phyloP scores from a whole-genome alignment of 192 early-diverging fungal species.

The Umbelopsis ramanniana region DNA sequence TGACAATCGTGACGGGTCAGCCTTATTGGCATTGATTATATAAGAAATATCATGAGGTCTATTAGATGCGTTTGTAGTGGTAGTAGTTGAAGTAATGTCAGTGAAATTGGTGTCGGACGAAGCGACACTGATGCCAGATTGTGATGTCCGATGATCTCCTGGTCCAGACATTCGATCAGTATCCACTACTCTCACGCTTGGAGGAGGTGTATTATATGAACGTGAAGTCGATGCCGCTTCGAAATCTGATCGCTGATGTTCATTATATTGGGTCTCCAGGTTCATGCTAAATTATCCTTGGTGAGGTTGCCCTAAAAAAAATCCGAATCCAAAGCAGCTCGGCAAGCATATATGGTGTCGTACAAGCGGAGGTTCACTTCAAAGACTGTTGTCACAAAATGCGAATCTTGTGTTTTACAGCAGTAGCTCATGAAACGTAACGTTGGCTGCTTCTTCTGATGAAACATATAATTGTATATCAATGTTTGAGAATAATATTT shows the following conservation, averaged over 20 bases:
- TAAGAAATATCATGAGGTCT: not conserved
- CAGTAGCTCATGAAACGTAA: too few species aligned
- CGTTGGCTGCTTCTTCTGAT: too few species aligned
- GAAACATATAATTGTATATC: too few species aligned
- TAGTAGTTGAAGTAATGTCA: conserved; percentile 3
- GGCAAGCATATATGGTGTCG: not conserved
- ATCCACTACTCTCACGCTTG: not conserved
- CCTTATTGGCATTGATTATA: not conserved
- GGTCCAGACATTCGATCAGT: not conserved
- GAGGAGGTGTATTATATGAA: not conserved
- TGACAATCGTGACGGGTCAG: conserved; percentile 10
- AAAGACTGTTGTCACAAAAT: not conserved
- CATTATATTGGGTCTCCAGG: not conserved
- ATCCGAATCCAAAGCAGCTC: not conserved
- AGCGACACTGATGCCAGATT: conserved; percentile 4
- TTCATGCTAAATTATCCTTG: conserved; percentile 5
- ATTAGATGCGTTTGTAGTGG: conserved; percentile 3
- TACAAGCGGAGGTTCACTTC: not conserved
- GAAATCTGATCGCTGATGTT: not conserved
- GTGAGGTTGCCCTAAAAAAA: not conserved
- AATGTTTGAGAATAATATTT: too few species aligned
- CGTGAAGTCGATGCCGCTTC: not conserved
- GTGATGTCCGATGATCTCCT: conserved; percentile 1
- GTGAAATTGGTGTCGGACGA: conserved; percentile 20
- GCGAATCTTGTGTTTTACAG: too few species aligned